Evolutionary conservation across 2,329 filamentous ascomycete genomes (phyloP), one percentile per base, ranked within the genome.

Genomic region (Coniochaeta ligniaria): DNA sequence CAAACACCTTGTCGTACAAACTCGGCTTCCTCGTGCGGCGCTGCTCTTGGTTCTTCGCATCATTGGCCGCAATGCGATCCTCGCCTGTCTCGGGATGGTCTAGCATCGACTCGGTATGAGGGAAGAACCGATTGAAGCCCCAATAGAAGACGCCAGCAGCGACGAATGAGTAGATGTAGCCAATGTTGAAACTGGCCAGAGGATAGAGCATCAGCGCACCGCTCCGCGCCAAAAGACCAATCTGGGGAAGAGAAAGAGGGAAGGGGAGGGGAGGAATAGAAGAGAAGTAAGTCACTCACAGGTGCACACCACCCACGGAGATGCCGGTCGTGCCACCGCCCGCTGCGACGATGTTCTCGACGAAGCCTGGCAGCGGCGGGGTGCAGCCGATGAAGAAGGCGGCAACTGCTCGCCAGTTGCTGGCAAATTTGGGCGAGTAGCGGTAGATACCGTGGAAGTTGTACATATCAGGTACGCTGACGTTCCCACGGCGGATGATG

Each of bases 321-420:
- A 58, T 38, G 22, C 36, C 57, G 20, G 57, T 58, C 2, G 35
- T 24, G 36, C 57, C 57, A 8, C 36, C 38, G 36, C 36, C 57
- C 11, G 57, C 35, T 58, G 22, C 35, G 36, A 58, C 57, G 28
- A 58, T 58, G 36, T 58, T 58, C 33, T 58, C 57, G 57, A 58
- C 38, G 36, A 58, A 58, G 36, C 57, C 57, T 24, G 57, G 57
- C 9, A 58, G 57, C 35, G 57, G 57, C 11, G 57, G 57, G 57
- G 28, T 58, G 57, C 57, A 58, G 36, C 57, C 57, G 36, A 58
- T 58, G 14, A 58, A 58, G 57, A 58, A 58, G 7, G 57, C 57
- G 26, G 38, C 31, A 7, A 58, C 57, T 9, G 57, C 57, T 31
- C 57, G 57, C 57, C 57, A 58, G 38, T 58, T 58, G 57, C n/a